A percentile compares a stretch with the other conserved stretches of the same genome.
These are phyloP conservation scores for Naumovozyma baii DNA, from an alignment of 805 yeast species.

Conservation along the genomic window DNA sequence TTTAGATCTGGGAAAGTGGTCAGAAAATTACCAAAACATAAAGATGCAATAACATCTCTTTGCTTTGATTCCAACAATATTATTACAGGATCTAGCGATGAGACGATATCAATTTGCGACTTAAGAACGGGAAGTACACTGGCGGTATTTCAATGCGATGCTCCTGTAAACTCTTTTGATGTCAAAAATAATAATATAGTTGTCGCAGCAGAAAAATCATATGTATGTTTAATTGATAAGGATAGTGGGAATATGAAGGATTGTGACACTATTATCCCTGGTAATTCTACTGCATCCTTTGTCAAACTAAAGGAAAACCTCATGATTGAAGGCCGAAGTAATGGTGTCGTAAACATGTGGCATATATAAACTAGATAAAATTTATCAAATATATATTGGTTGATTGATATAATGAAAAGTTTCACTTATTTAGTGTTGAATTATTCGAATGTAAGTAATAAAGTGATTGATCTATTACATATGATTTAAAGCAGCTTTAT, in stretches of 20 bases:
- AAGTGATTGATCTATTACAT: too few species aligned
- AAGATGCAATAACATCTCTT: conserved; percentile 55
- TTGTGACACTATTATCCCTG: conserved; percentile 38
- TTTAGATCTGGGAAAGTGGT: conserved; percentile 59
- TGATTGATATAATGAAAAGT: too few species aligned
- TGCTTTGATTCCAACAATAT: conserved; percentile 57
- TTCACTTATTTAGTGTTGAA: too few species aligned
- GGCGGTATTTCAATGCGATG: conserved; percentile 51
- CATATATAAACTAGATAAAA: neutral
- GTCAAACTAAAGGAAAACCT: conserved; percentile 57
- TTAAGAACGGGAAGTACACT: conserved; percentile 52
- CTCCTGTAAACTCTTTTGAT: conserved; percentile 45
- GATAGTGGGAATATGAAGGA: conserved; percentile 43
- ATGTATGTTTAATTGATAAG: conserved; percentile 48
- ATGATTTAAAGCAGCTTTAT: too few species aligned
- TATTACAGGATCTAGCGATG: conserved; percentile 54
- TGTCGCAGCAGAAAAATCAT: conserved; percentile 38
- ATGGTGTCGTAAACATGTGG: conserved; percentile 58
- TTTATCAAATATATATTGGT: too few species aligned
- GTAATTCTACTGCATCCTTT: conserved; percentile 58
- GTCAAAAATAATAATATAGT: conserved; percentile 53
- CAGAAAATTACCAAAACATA: conserved; percentile 53
- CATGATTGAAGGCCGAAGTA: conserved; percentile 50
- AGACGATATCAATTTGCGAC: conserved; percentile 63
- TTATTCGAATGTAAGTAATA: too few species aligned